Base-by-base conservation (phyloP, 345 rosid species). In the Populus deltoides region DNA sequence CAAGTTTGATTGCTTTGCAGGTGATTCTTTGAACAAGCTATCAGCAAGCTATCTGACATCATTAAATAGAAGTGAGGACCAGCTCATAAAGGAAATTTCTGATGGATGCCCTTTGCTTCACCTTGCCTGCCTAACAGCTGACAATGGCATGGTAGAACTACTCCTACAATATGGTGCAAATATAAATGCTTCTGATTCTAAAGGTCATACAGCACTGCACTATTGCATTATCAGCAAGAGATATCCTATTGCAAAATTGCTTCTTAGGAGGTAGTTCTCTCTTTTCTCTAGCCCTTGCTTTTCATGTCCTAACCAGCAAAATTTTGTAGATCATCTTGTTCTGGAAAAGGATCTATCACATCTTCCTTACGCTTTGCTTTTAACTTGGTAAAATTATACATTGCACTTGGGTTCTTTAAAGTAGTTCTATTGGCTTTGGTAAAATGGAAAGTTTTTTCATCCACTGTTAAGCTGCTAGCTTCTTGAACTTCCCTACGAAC, bases 151-250 rank as follows among this genome's bases (percentile, higher is more conserved):
- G 94, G 92, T 89, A 36, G 97, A 92, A 82, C 82, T 92, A 7
- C 86, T 92, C 45, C 86, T 92, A 68, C 97, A 90, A 79, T 90
- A 92, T 77, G 97, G 97, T 4, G 97, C 90, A 68, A 85, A 89
- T 62, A 76, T 87, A 59, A 88, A 89, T 80, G 91, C 89, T 25
- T 70, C 80, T 20, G 92, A 90, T 78, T 86, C 88, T 20, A 84
- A 80, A 82, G 90, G 92, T 61, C 89, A 86, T 51, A 82, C 90
- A 8, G 91, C 97, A 5, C 85, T 89, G 71, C 97, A 92, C 81
- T 87, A 89, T 68, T 84, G 86, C 76, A 80, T 92, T 38, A 70
- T 90, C 66, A 83, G 89, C 77, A 78, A 88, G 81, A 86, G 87
- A 81, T 77, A 84, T 77, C 85, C 87, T 67, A 88, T 89, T 68